Evolutionary conservation across 2,329 filamentous ascomycete genomes (phyloP).

Genomic region (Cryphonectria naterciae): DNA sequence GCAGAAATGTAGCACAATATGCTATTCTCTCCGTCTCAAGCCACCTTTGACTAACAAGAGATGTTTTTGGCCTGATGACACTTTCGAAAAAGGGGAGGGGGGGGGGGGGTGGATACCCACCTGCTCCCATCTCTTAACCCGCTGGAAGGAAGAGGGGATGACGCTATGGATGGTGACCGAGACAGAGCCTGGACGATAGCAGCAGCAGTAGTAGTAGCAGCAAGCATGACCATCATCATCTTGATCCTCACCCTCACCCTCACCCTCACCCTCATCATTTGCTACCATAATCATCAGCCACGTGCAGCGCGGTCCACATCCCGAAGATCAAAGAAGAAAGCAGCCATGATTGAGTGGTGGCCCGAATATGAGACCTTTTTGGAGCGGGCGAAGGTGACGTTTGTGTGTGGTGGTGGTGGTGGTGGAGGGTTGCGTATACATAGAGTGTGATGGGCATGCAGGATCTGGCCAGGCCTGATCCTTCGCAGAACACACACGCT

Average conservation of each 20-base stretch:
- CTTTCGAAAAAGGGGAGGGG: too few relatives aligned
- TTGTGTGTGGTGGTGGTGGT: not conserved
- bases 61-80: not conserved
- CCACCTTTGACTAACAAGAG: not conserved
- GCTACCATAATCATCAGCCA: not conserved
- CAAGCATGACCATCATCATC: not conserved
- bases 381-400: slow-evolving; percentile 1
- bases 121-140: not conserved
- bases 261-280: not conserved
- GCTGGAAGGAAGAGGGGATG: not conserved
- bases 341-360: not conserved
- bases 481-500: not conserved
- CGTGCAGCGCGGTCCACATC: not conserved
- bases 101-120: too few relatives aligned
- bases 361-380: not conserved
- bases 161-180: not conserved
- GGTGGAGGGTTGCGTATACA: slow-evolving; percentile 10
- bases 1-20: not conserved
- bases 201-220: not conserved
- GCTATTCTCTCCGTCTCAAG: not conserved
- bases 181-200: not conserved
- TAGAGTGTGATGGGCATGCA: slow-evolving; percentile 12
- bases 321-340: not conserved
- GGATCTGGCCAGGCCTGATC: slow-evolving; percentile 11
- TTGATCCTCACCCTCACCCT: too few relatives aligned